Evolutionary conservation across 495 filamentous ascomycete genomes (phyloP).

Genomic region (Neurospora sp.): DNA sequence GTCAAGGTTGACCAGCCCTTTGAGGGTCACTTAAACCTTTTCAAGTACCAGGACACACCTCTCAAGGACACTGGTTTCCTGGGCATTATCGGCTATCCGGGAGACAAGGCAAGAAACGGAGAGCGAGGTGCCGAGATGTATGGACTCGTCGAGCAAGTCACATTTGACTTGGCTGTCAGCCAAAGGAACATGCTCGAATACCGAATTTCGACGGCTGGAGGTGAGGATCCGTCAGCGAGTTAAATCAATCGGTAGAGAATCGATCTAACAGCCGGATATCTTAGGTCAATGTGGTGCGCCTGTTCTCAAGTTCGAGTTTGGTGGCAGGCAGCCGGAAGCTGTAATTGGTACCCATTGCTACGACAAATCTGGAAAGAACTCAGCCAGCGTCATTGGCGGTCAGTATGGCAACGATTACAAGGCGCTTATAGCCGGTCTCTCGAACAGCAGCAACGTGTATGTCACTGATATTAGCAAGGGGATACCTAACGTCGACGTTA

Average conservation of each 20-base stretch:
- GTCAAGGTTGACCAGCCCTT: not conserved
- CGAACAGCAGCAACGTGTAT: not conserved
- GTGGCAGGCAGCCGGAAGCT: not conserved
- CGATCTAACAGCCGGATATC: no score
- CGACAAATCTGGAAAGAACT: not conserved
- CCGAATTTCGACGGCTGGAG: not conserved
- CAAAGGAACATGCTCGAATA: not conserved
- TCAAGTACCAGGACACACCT: not conserved
- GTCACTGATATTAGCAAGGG: not conserved
- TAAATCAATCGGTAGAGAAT: no score
- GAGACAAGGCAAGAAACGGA: not conserved
- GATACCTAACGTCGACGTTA: no score
- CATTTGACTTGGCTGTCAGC: not conserved
- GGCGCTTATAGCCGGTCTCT: not conserved
- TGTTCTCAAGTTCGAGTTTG: not conserved
- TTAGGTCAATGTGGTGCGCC: not conserved
- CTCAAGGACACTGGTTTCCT: accelerated
- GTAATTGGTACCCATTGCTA: not conserved
- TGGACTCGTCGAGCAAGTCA: not conserved
- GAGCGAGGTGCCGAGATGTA: not conserved
- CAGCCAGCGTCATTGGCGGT: not conserved
- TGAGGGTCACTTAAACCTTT: accelerated
- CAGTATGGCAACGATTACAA: not conserved
- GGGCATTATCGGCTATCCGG: not conserved
- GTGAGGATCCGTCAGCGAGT: not conserved